phyloP scores from a whole-genome alignment of 1,139 yeast genomes.

The Spencermartinsiella ligniputridi region DNA sequence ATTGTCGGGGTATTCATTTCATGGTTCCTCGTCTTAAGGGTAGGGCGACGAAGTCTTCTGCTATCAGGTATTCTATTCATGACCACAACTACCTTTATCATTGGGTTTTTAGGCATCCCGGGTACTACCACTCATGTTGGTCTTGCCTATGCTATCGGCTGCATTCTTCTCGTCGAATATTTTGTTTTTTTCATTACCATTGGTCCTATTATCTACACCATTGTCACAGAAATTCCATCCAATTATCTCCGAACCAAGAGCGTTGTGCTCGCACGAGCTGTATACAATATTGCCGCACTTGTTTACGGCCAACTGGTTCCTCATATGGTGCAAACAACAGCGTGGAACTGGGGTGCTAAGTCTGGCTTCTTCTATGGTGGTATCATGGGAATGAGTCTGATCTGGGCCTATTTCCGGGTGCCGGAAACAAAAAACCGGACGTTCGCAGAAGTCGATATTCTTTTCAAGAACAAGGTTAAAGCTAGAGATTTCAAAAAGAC shows the following conservation, averaged over 20 bases:
- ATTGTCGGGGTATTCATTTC: constrained; percentile 47
- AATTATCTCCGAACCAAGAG: constrained; percentile 48
- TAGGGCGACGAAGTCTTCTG: constrained; percentile 17
- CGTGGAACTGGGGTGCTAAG: constrained; percentile 54
- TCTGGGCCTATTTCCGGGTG: constrained; percentile 47
- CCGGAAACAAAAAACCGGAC: constrained; percentile 58
- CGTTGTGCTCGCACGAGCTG: constrained; percentile 35
- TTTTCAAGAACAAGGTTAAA: constrained; percentile 23
- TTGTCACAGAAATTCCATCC: constrained; percentile 9
- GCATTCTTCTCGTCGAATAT: constrained; percentile 21
- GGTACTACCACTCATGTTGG: constrained; percentile 9
- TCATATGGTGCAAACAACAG: constrained; percentile 30
- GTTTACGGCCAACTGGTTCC: constrained; percentile 1
- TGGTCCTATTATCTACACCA: constrained; percentile 9
- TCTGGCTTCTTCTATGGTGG: constrained; percentile 55
- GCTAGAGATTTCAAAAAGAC: constrained; percentile 14
- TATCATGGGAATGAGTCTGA: constrained; percentile 35
- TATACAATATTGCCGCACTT: neutral
- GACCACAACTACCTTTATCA: constrained; percentile 37
- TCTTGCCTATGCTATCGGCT: constrained; percentile 11
- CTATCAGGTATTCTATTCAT: constrained; percentile 26
- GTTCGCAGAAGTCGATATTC: constrained; percentile 50
- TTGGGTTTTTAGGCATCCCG: constrained; percentile 11
- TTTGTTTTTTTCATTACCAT: constrained; percentile 45
- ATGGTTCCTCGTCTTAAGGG: constrained; percentile 36